phyloP scores from a whole-genome alignment of 2,329 filamentous ascomycete species.

The Aspergillus piperis region DNA sequence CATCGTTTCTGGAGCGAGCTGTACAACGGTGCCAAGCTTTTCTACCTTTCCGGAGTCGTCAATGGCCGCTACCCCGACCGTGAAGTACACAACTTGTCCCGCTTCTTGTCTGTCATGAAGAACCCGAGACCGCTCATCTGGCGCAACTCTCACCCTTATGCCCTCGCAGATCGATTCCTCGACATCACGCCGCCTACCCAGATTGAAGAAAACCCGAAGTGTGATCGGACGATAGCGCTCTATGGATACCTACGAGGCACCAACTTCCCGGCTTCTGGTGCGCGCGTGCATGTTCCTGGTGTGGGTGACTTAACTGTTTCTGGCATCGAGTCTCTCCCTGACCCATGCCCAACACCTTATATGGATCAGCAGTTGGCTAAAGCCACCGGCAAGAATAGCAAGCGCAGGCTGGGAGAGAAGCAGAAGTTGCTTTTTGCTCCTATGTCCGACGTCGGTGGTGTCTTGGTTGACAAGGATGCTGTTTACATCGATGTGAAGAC shows the following conservation, averaged over 20 bases:
- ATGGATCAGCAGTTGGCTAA: conserved; percentile 88
- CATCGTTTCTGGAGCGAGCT: conserved; percentile 95
- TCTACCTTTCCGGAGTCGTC: conserved; percentile 93
- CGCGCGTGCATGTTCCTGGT: conserved; percentile 87
- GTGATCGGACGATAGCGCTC: conserved; percentile 84
- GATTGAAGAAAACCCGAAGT: conserved; percentile 84
- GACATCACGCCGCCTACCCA: conserved; percentile 92
- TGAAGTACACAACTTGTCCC: conserved; percentile 91
- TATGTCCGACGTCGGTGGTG: conserved; percentile 95
- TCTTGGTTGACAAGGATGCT: conserved; percentile 95
- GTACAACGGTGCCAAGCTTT: conserved; percentile 94
- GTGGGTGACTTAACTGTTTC: conserved; percentile 85
- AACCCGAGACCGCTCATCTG: conserved; percentile 94
- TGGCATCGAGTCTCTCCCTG: conserved; percentile 82
- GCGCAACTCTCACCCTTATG: conserved; percentile 95
- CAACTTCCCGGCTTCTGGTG: conserved; percentile 83
- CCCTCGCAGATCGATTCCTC: conserved; percentile 88
- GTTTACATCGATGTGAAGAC: conserved; percentile 81
- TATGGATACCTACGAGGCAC: conserved; percentile 94
- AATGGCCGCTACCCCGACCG: conserved; percentile 96
- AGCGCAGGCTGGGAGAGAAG: conserved; percentile 85
- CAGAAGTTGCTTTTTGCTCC: conserved; percentile 95
- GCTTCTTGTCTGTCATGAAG: conserved; percentile 98
- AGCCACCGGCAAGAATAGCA: conserved; percentile 72
- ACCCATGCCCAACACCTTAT: conserved; percentile 90